Conservation (phyloP, 2,329 filamentous ascomycete genomes). For the Plenodomus biglobosus region DNA sequence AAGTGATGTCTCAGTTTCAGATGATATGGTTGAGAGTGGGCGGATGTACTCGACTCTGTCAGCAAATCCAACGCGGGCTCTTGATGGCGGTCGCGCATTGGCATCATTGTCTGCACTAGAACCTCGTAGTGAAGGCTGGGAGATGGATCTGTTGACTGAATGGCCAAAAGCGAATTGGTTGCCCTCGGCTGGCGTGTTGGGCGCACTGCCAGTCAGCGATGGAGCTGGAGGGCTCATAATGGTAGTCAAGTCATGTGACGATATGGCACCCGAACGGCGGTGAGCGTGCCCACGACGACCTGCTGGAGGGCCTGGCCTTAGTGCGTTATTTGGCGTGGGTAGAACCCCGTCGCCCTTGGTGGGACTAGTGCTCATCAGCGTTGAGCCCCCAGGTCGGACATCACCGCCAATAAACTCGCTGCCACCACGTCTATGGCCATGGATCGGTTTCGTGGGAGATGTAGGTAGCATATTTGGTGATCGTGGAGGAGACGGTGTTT, state of each 20-base stretch:
- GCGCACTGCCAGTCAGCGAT: constrained; percentile 63
- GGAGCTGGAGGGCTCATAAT: constrained; percentile 64
- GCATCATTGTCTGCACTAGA: constrained; percentile 25
- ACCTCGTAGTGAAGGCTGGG: constrained; percentile 44
- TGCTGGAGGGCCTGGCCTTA: constrained; percentile 52
- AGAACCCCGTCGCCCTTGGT: constrained; percentile 65
- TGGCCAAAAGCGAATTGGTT: constrained; percentile 42
- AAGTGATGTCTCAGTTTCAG: constrained; percentile 76
- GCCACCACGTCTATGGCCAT: constrained; percentile 70
- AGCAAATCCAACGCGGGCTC: constrained; percentile 77
- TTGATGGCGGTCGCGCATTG: constrained; percentile 48
- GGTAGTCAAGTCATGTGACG: constrained; percentile 74
- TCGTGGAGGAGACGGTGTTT: constrained; percentile 40
- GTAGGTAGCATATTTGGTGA: constrained; percentile 43
- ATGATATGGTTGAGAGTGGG: constrained; percentile 80
- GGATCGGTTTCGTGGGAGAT: constrained; percentile 57
- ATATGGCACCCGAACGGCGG: constrained; percentile 78
- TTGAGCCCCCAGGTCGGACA: constrained; percentile 53
- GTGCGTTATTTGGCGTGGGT: constrained; percentile 56
- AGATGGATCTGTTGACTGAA: constrained; percentile 41
- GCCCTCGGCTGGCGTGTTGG: constrained; percentile 60
- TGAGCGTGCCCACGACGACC: constrained; percentile 73
- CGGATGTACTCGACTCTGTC: constrained; percentile 82
- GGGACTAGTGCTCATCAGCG: constrained; percentile 67
- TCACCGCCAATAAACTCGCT: constrained; percentile 87